phyloP scores from a whole-genome alignment of 192 early-diverging fungal genomes.

The Podila epigama region DNA sequence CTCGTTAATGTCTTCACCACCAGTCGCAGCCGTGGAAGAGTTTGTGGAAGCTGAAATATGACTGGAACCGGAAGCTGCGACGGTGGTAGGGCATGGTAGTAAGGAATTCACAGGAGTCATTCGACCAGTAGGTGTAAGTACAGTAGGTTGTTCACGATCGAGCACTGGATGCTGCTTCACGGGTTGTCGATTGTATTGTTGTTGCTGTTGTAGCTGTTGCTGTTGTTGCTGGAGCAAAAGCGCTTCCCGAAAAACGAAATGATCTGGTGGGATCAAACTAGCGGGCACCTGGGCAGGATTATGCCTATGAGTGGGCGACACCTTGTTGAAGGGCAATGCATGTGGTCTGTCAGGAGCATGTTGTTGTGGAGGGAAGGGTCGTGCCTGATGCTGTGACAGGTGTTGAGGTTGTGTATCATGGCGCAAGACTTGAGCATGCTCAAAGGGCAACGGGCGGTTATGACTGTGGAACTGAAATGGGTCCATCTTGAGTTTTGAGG shows the following conservation, averaged over 20 bases:
- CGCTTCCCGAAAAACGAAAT: constrained; percentile 32
- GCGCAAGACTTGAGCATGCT: background rate
- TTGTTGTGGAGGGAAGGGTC: background rate
- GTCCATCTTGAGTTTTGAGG: background rate
- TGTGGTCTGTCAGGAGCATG: too few relatives aligned
- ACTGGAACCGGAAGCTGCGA: too few relatives aligned
- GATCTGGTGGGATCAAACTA: constrained; percentile 35
- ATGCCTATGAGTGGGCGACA: background rate
- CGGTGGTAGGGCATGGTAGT: too few relatives aligned
- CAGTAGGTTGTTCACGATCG: too few relatives aligned
- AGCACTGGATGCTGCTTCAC: too few relatives aligned
- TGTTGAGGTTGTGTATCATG: background rate
- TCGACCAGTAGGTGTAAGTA: too few relatives aligned
- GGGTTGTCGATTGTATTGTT: too few relatives aligned
- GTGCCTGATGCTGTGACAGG: background rate
- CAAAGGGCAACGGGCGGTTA: background rate
- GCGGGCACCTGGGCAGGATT: constrained; percentile 36
- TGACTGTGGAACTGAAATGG: background rate
- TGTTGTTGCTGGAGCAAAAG: constrained; percentile 5
- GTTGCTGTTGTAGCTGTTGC: too few relatives aligned
- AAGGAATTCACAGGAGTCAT: too few relatives aligned
- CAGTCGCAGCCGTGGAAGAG: too few relatives aligned
- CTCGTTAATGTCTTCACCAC: too few relatives aligned
- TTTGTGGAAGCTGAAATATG: too few relatives aligned
- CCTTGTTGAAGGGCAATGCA: background rate